Evolutionary conservation across 202 grass and related monocot species (phyloP), one percentile per base, ranked within the genome.

Genomic region (Panicum virgatum): DNA sequence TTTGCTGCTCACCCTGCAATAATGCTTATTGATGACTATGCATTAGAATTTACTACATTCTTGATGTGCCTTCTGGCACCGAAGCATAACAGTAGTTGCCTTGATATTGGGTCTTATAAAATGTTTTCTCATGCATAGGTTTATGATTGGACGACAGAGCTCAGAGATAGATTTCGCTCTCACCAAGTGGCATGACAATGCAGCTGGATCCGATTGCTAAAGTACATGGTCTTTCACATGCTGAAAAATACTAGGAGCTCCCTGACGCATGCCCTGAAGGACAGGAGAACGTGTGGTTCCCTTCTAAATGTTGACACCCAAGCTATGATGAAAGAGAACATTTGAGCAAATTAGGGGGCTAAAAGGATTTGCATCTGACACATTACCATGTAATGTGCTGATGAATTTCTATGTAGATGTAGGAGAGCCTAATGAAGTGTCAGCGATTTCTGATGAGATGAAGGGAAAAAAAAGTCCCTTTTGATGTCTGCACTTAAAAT

Each of bases 351-450:
- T 91, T 83, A 89, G 77, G 29, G 29, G 29, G 77, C 71, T 58
- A 88, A 98, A 88, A 22, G 86, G 82, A 15, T 95, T 90, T 61
- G 69, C 79, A 54, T 82, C 72, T 37, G 95, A 98, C 69, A 79
- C 90, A 62, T 82, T 93, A 85, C 80, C 88, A 19, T 98, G 89
- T 82, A 93, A 98, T 88, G 90, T 93, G 76, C 72, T 91, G 83
- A 93, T 98, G 90, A 93, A 94, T 54, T 90, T 98, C 56, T 91
- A 95, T 51, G 87, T 95, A n/a, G 85, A 95, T 83, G 20, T 70
- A 74, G 88, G 78, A 54, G 90, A 98, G 52, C 69, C 88, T 87
- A 73, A 84, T 26, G 86, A 93, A 61, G 84, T 83, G 10, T 47
- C 58, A 20, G 79, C 12, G 44, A 47, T 97, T 75, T 76, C 91